Evolutionary conservation across 2,329 filamentous ascomycete genomes (phyloP), one percentile per base, ranked within the genome.

Genomic region (Cercospora sp.): DNA sequence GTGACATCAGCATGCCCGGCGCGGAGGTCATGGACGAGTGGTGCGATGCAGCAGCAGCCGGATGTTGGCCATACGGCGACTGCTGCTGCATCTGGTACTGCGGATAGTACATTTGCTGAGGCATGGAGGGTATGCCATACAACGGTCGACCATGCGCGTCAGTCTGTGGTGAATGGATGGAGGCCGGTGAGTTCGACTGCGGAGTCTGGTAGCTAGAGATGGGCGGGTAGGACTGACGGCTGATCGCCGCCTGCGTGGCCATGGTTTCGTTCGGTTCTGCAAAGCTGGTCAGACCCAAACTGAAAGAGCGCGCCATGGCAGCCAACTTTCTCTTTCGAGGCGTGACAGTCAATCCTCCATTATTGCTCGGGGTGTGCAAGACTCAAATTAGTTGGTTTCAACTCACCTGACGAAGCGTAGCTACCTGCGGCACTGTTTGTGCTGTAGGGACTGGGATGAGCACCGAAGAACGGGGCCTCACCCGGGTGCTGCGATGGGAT

Each of bases 141-240:
- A 98, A 87, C 75, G 89, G 90, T 74, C 94, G 87, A 66, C 83
- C 85, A 82, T 97, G 92, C 77, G 94, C 92, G 78, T 98, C 94
- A 81, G 97, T 93, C 67, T 93, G 92, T 23, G 93, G 90, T 36
- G 94, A 97, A 71, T 94, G 91, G 75, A 97, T 94, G 61, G 94
- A 97, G 45, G 93, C 92, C 60, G 94, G 94, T 65, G 94, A 97
- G 81, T 94, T 97, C 66, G 94, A 97, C 82, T 97, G 94, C 65
- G 94, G 93, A 18, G 94, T 96, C 80, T 97, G 92, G 79, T 97
- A 97, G 78, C 74, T 75, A 28, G 75, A 75, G 60, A 97, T 97
- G 69, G 93, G 92, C 74, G 94, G 94, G 79, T 96, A 97, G 58
- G 84, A 79, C 71, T 86, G 81, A 74, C 88, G 85, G 78, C 88